A percentile compares a stretch with the other conserved stretches of the same genome.
phyloP scores from a whole-genome alignment of 306 rosid species.

The Canavalia gladiata region DNA sequence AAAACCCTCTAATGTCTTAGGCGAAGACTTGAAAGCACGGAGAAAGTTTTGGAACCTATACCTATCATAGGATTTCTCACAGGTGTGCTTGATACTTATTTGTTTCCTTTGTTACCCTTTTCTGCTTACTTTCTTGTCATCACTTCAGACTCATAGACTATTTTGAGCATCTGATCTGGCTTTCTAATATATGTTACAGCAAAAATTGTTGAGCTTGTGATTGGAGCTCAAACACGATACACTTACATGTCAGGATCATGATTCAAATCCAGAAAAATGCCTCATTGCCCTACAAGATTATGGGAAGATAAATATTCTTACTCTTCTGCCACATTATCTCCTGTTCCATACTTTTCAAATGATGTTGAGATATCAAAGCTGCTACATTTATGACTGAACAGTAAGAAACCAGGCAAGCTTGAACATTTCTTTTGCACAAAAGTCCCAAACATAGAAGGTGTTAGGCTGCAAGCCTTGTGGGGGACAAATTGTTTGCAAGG shows the following conservation, averaged over 20 bases:
- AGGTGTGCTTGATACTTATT: conserved; percentile 57
- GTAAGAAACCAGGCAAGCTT: conserved; percentile 36
- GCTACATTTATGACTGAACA: conserved; percentile 27
- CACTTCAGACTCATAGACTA: conserved; percentile 9
- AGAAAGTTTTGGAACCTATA: conserved; percentile 74
- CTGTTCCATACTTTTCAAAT: conserved; percentile 22
- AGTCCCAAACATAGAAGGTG: conserved; percentile 31
- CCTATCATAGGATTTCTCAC: conserved; percentile 86
- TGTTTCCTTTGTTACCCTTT: conserved; percentile 33
- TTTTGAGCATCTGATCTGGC: conserved; percentile 4
- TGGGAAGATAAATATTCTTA: conserved; percentile 38
- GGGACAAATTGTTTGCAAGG: conserved; percentile 33
- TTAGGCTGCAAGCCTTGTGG: conserved; percentile 7
- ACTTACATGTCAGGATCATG: conserved; percentile 90
- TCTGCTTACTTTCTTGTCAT: conserved; percentile 32
- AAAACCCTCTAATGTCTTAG: conserved; percentile 51
- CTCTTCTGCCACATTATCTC: conserved; percentile 28
- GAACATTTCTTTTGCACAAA: conserved; percentile 13
- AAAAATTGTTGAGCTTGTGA: conserved; percentile 82
- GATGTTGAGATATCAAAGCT: conserved; percentile 24
- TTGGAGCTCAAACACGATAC: conserved; percentile 93
- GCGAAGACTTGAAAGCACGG: conserved; percentile 74
- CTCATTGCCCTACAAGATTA: conserved; percentile 32
- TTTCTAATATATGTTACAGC: conserved; percentile 56
- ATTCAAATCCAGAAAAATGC: conserved; percentile 40